phyloP scores from a whole-genome alignment of 352 stramenopile species.

The Pythium plurisporium region DNA sequence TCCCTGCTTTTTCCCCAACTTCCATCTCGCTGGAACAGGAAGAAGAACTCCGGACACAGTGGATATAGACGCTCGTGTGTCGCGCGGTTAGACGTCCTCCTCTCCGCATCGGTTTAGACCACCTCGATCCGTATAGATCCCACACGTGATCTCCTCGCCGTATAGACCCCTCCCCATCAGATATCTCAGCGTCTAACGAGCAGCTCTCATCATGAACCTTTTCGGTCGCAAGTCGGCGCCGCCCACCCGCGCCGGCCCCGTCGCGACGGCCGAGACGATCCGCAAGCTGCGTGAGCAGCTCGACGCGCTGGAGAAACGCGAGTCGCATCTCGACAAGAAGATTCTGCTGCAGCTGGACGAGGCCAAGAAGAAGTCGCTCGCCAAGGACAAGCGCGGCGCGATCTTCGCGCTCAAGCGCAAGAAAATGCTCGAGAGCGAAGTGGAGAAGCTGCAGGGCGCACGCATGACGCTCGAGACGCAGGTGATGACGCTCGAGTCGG shows the following conservation, averaged over 20 bases:
- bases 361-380: conserved; percentile 94
- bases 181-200: no score
- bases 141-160: no score
- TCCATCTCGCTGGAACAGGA: no score
- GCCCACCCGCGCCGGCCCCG: conserved; percentile 42
- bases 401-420: conserved; percentile 98
- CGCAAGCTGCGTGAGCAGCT: conserved; percentile 88
- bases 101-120: no score
- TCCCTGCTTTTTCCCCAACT: no score
- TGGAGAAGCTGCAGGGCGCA: conserved; percentile 96
- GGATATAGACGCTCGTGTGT: no score
- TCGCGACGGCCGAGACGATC: conserved; percentile 86
- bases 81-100: no score
- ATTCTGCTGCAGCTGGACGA: conserved; percentile 91
- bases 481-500: conserved; percentile 90
- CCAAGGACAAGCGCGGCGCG: conserved; percentile 96
- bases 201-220: conserved; percentile 85
- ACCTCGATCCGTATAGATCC: no score
- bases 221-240: conserved; percentile 77
- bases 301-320: conserved; percentile 91
- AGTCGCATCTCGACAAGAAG: conserved; percentile 97
- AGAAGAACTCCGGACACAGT: no score
- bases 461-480: conserved; percentile 96
- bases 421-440: conserved; percentile 97
- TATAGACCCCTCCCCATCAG: no score